Evolutionary conservation across 2,329 filamentous ascomycete genomes (phyloP), one percentile per base, ranked within the genome.

Genomic region (Didymella segeticola): DNA sequence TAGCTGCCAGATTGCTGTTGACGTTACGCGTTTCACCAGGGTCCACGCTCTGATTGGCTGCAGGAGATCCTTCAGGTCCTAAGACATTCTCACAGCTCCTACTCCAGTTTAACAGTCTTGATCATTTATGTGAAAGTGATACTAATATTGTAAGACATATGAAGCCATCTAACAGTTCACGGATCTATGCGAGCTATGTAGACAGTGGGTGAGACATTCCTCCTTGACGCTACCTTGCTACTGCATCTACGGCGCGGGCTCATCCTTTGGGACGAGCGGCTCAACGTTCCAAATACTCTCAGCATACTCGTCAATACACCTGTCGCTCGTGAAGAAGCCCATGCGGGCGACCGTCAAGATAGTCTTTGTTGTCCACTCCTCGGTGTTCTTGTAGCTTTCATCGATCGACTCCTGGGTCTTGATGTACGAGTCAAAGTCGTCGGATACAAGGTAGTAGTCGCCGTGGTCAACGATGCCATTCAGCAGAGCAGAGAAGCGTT

Each of bases 241-340:
- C n/a, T 23, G 5, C 8, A 48, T 34, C 36, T 49, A 68, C 11
- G 63, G 60, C 36, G 56, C 60, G 51, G 62, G 58, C 43, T 68
- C 60, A 12, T 56, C 56, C 62, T 76, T 74, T 19, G 80, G 79
- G 27, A 77, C 76, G 48, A 95, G 75, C 23, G 93, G 93, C 80
- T 98, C 93, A 31, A 96, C 82, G 71, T 98, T 98, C 95, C 95
- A 99, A 74, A 99, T 97, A 60, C 83, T 87, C 75, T 99, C 93
- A 0, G 95, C 95, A 78, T 99, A 99, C 82, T 97, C 93, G 68
- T 93, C 91, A 75, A 98, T 97, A 78, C 93, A 96, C 31, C 93
- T 85, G 75, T 98, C 93, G 60, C 89, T 93, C 64, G 87, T 93
- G 81, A 98, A 98, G 85, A 98, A 98, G 30, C 93, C 95, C 95